Evolutionary conservation across 2,329 filamentous ascomycete species (phyloP).

Genomic region (Ceratocystis alfenasii): DNA sequence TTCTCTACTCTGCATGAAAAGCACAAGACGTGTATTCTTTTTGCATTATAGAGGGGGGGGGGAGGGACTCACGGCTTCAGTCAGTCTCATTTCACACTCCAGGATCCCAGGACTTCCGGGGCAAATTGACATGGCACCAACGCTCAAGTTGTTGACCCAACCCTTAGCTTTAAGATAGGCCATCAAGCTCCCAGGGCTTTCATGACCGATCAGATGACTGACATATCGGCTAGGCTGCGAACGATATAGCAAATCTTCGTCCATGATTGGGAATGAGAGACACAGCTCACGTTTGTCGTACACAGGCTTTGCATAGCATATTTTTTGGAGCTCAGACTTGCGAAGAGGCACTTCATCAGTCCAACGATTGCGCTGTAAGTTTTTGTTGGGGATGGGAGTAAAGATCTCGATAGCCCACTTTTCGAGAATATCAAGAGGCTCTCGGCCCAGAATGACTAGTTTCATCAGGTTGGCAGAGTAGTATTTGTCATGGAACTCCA

Average conservation of each 20-base stretch:
- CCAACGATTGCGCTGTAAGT: conserved; percentile 52
- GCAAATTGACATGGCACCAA: conserved; percentile 63
- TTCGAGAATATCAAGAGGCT: conserved; percentile 70
- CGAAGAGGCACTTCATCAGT: conserved; percentile 40
- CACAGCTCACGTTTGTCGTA: conserved; percentile 75
- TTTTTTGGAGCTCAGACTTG: conserved; percentile 44
- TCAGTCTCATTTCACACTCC: conserved; percentile 65
- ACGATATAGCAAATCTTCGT: conserved; percentile 69
- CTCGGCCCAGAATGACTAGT: conserved; percentile 71
- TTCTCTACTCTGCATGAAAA: not conserved
- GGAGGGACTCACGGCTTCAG: conserved; percentile 52
- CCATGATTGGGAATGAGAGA: conserved; percentile 71
- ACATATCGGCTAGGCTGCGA: conserved; percentile 76
- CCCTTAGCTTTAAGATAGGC: conserved; percentile 82
- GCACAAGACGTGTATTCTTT: not conserved
- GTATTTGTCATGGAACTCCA: conserved; percentile 77
- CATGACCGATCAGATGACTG: conserved; percentile 80
- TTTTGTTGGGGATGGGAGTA: conserved; percentile 67
- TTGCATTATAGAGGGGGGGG: too few species aligned
- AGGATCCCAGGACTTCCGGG: conserved; percentile 68
- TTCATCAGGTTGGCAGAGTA: conserved; percentile 95
- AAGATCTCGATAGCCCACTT: conserved; percentile 77
- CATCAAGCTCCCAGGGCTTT: conserved; percentile 84
- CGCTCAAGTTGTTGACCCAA: conserved; percentile 74
- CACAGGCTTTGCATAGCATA: conserved; percentile 81